Conservation (phyloP, 2,329 filamentous ascomycete species). For the Metarhizium anisopliae region DNA sequence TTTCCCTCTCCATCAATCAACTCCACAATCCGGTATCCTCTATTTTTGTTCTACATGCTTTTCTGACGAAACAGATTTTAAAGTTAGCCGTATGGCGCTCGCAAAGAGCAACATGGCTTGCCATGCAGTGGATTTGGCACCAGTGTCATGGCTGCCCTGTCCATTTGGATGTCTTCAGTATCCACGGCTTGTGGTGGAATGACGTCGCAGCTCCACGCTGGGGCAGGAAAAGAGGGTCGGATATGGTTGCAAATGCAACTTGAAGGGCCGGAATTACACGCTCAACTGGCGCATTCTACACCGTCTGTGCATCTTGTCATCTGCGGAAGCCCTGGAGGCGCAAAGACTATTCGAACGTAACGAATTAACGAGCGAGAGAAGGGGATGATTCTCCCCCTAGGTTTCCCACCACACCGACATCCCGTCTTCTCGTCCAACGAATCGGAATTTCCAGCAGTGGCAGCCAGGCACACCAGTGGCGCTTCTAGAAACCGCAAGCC, state of each 20-base stretch:
- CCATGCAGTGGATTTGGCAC: background rate
- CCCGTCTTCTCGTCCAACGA: background rate
- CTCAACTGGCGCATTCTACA: background rate
- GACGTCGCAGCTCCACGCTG: background rate
- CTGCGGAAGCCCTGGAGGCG: background rate
- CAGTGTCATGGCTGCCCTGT: too few species aligned
- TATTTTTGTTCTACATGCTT: background rate
- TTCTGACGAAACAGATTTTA: background rate
- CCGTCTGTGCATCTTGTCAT: background rate
- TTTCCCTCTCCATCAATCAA: background rate
- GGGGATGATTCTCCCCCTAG: too few species aligned
- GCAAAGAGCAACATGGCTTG: background rate
- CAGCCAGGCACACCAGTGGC: background rate
- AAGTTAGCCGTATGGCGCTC: background rate
- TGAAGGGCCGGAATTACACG: background rate
- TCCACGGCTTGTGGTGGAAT: background rate
- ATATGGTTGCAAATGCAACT: background rate
- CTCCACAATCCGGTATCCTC: background rate
- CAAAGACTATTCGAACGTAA: background rate
- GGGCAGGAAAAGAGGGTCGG: background rate
- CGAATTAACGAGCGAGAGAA: background rate
- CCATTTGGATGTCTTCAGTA: background rate
- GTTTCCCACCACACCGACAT: background rate
- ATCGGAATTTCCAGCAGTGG: background rate
- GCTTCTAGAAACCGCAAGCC: background rate